phyloP scores from a whole-genome alignment of 331 rosid genomes.

The Rosa hybrid region DNA sequence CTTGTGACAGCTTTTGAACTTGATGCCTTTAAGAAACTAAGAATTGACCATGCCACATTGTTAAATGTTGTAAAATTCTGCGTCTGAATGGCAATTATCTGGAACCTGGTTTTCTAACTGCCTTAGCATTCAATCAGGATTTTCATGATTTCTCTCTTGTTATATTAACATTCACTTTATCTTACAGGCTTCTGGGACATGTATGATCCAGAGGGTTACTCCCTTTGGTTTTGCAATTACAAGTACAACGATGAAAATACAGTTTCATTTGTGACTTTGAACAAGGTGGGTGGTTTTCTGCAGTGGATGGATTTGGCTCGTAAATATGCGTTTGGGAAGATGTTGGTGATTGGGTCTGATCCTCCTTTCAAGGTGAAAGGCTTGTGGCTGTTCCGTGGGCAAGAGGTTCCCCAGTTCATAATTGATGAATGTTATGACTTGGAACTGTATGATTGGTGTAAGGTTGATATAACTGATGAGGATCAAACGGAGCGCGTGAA shows the following conservation, averaged over 20 bases:
- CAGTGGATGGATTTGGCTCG: conserved; percentile 97
- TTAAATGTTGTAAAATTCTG: background rate
- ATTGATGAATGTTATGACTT: conserved; percentile 86
- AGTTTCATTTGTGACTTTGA: conserved; percentile 79
- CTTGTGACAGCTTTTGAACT: background rate
- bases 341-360: conserved; percentile 80
- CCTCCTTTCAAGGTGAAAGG: conserved; percentile 91
- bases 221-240: conserved; percentile 92
- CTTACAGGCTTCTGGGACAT: conserved; percentile 91
- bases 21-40: background rate
- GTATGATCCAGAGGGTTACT: conserved; percentile 95
- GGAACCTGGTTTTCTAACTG: background rate
- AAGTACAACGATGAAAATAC: conserved; percentile 85
- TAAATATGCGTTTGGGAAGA: conserved; percentile 87
- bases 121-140: background rate
- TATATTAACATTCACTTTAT: background rate
- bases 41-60: background rate
- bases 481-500: conserved; percentile 74
- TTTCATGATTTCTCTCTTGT: background rate
- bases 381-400: conserved; percentile 95
- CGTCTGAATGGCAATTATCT: background rate
- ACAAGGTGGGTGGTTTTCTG: conserved; percentile 87
- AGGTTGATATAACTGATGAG: conserved; percentile 73
- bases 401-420: conserved; percentile 73
- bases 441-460: conserved; percentile 85